phyloP scores from a whole-genome alignment of 2,329 filamentous ascomycete species.

The Xylaria polymorpha region DNA sequence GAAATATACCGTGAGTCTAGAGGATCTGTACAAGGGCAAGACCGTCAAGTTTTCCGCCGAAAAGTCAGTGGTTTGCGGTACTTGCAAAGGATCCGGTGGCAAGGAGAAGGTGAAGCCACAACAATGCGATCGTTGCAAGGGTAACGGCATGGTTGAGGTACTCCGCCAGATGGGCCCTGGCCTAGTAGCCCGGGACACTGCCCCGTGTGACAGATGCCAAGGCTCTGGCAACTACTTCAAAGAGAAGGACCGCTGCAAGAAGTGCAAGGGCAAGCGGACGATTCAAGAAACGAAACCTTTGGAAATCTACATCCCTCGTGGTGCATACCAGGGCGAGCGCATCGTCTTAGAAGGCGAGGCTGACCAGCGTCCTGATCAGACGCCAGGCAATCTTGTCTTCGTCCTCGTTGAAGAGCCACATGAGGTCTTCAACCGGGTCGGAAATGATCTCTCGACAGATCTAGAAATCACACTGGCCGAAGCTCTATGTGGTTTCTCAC shows the following conservation, averaged over 20 bases:
- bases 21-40: conserved; percentile 98
- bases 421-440: conserved; percentile 82
- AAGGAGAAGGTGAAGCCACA: conserved; percentile 91
- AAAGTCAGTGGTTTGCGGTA: conserved; percentile 89
- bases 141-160: conserved; percentile 79
- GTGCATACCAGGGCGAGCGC: conserved; percentile 85
- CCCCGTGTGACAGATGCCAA: conserved; percentile 83
- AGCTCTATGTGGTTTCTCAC: conserved; percentile 87
- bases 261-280: conserved; percentile 94
- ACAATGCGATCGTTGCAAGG: conserved; percentile 85
- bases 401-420: conserved; percentile 85
- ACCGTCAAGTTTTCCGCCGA: conserved; percentile 96
- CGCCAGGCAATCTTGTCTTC: conserved; percentile 94
- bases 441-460: conserved; percentile 84
- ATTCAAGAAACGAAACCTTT: conserved; percentile 91
- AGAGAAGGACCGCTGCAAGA: conserved; percentile 98
- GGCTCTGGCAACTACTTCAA: conserved; percentile 89
- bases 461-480: conserved; percentile 85
- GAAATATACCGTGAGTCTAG: conserved; percentile 88
- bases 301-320: conserved; percentile 94
- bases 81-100: conserved; percentile 89
- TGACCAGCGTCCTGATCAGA: conserved; percentile 89
- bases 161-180: conserved; percentile 88
- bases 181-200: conserved; percentile 82
- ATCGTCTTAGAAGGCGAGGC: conserved; percentile 94